Base-by-base conservation (phyloP, 306 rosid species). In the Rubus parviflorus region DNA sequence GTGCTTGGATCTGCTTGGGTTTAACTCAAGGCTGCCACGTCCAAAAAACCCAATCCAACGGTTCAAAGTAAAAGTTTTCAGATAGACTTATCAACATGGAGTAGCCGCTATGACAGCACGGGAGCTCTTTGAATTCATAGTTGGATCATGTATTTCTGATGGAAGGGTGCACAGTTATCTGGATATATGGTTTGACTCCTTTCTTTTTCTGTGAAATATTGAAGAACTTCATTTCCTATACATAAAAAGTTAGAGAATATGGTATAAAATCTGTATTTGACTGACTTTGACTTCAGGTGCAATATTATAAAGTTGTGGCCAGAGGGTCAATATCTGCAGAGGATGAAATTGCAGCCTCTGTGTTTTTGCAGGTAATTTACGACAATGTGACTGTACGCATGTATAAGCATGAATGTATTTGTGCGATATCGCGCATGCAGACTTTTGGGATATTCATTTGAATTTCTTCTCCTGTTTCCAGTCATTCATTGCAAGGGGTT, bases 111-210 rank as follows among this genome's bases (percentile, higher is more conserved):
- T 93, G 98, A 87, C 89, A 13, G 87, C 85, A 49, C 82, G 88
- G 57, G 96, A 93, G 78, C 87, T 93, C 38, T 93, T 93, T 83
- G 90, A 91, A 86, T 91, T 93, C 78, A 87, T 93, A 80, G 93
- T 91, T 52, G 93, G 91, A 87, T 82, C 97, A 67, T 74, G 86
- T 15, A 91, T 93, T 30, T 79, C 92, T 40, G 97, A 93, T 62
- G 92, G 87, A 54, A 86, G 86, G 7, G 89, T 93, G 69, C 93
- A 90, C 69, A 76, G 77, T 86, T 90, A 93, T 81, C 90, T 93
- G 77, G 97, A 90, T 84, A n/a, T n/a, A 85, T 86, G 96, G 97
- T 93, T 81, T 72, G 75, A n/a, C 48, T 46, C 52, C 15, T 37
- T 65, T n/a, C 15, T 37, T 63, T 57, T 57, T n/a, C 51, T 25